Evolutionary conservation across 805 yeast genomes (phyloP).

Genomic region (Candida mattraensis): DNA sequence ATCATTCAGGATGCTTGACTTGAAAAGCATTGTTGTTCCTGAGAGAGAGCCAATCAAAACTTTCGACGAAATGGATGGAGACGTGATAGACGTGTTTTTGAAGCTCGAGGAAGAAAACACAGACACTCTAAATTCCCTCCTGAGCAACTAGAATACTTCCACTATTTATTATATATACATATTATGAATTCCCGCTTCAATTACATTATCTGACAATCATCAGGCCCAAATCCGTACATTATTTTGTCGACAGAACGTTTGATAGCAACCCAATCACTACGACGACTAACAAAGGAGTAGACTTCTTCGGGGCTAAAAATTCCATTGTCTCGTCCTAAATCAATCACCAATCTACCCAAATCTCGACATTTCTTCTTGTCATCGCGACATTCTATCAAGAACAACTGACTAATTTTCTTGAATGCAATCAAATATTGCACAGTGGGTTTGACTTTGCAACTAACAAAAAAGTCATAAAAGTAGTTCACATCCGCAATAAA

Average conservation of each 20-base stretch:
- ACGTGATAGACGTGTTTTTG: slow-evolving; percentile 20
- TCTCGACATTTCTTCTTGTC: slow-evolving; percentile 78
- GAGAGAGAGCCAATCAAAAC: slow-evolving; percentile 11
- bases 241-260: slow-evolving; percentile 84
- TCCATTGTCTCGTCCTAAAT: slow-evolving; percentile 82
- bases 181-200: not conserved
- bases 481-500: slow-evolving; percentile 80
- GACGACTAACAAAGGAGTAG: slow-evolving; percentile 84
- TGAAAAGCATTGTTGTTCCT: too few relatives aligned
- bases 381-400: slow-evolving; percentile 59
- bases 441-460: slow-evolving; percentile 63
- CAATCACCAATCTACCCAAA: slow-evolving; percentile 79
- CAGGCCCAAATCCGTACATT: slow-evolving; percentile 87
- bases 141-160: slow-evolving; percentile 21
- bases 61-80: slow-evolving; percentile 21
- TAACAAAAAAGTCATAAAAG: slow-evolving; percentile 70
- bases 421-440: slow-evolving; percentile 76
- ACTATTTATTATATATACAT: slow-evolving; percentile 10
- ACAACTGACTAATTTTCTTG: slow-evolving; percentile 82
- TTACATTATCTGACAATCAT: slow-evolving; percentile 68
- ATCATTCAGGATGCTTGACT: slow-evolving; percentile 5
- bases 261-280: slow-evolving; percentile 83
- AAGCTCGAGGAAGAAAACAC: slow-evolving; percentile 26
- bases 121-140: slow-evolving; percentile 21
- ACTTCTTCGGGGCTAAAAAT: slow-evolving; percentile 90